These are phyloP conservation scores for Aechmea fasciata DNA, from an alignment of 176 grass and related monocot genomes.

Conservation along the genomic window DNA sequence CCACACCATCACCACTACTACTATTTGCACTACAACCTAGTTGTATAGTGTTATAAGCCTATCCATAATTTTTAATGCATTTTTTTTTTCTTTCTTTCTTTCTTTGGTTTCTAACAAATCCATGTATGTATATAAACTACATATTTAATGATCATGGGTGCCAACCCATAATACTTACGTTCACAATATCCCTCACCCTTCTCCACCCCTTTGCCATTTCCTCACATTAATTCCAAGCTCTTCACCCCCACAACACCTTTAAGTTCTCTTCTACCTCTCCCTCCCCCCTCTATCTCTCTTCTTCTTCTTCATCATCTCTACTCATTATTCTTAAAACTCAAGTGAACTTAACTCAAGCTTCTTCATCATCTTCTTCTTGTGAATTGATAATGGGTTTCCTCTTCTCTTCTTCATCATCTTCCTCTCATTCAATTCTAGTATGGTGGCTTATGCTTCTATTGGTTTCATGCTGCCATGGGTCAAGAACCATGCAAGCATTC, in stretches of 20 bases:
- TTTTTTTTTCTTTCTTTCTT: not conserved
- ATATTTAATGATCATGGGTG: not conserved
- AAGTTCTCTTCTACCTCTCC: not conserved
- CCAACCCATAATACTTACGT: not conserved
- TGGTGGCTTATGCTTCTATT: slow-evolving; percentile 27
- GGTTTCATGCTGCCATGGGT: slow-evolving; percentile 37
- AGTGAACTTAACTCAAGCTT: not conserved
- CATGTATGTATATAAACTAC: not conserved
- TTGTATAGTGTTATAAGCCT: not conserved
- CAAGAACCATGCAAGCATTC: slow-evolving; percentile 55
- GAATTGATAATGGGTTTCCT: too few relatives aligned
- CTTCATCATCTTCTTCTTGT: not conserved
- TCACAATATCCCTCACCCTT: not conserved
- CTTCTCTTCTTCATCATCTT: not conserved
- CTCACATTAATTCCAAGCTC: slow-evolving; percentile 7
- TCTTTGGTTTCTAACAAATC: not conserved
- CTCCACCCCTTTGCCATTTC: slow-evolving; percentile 1
- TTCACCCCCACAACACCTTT: not conserved
- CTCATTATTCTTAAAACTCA: not conserved
- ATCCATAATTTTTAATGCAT: not conserved
- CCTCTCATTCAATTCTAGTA: not conserved
- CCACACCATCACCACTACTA: slow-evolving; percentile 3
- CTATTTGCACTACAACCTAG: not conserved
- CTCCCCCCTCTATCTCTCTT: slow-evolving; percentile 17
- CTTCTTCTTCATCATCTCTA: slow-evolving; percentile 17